Conservation (phyloP, 768 basidiomycete species). For the Collybiopsis confluens region DNA sequence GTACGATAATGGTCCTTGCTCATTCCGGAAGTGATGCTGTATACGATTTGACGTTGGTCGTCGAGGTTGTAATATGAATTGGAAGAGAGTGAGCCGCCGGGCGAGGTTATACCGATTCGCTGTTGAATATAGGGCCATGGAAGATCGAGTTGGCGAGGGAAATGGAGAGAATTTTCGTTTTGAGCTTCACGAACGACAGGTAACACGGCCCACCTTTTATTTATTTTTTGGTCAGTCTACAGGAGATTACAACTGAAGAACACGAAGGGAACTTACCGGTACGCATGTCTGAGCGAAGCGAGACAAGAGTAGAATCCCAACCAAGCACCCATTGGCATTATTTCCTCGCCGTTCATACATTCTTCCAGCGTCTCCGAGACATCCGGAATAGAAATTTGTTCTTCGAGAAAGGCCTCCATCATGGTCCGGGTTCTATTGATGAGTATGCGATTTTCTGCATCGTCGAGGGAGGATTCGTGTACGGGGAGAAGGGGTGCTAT, state of each 20-base stretch:
- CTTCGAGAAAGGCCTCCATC: conserved; percentile 12
- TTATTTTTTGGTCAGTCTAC: too few relatives aligned
- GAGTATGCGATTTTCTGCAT: conserved; percentile 14
- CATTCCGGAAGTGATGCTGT: conserved; percentile 18
- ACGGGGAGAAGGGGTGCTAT: conserved; percentile 16
- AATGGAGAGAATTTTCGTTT: conserved; percentile 14
- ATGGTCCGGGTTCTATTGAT: conserved; percentile 16
- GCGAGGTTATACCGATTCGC: conserved; percentile 16
- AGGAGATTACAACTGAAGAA: too few relatives aligned
- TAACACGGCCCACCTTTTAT: conserved; percentile 16
- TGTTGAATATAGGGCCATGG: conserved; percentile 14
- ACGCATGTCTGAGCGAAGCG: conserved; percentile 16
- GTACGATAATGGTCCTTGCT: conserved; percentile 11
- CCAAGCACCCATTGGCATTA: conserved; percentile 15
- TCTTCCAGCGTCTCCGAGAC: conserved; percentile 13
- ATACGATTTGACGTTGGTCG: conserved; percentile 13
- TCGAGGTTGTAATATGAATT: conserved; percentile 16
- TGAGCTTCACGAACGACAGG: conserved; percentile 21
- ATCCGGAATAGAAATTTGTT: conserved; percentile 9
- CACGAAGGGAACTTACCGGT: conserved; percentile 17
- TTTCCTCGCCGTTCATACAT: conserved; percentile 3
- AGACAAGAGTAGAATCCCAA: conserved; percentile 15
- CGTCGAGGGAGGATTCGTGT: conserved; percentile 15
- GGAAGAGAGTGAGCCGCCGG: conserved; percentile 17
- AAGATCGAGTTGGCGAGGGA: conserved; percentile 15